Evolutionary conservation across 768 basidiomycete species (phyloP).

Genomic region (Russula sp.): DNA sequence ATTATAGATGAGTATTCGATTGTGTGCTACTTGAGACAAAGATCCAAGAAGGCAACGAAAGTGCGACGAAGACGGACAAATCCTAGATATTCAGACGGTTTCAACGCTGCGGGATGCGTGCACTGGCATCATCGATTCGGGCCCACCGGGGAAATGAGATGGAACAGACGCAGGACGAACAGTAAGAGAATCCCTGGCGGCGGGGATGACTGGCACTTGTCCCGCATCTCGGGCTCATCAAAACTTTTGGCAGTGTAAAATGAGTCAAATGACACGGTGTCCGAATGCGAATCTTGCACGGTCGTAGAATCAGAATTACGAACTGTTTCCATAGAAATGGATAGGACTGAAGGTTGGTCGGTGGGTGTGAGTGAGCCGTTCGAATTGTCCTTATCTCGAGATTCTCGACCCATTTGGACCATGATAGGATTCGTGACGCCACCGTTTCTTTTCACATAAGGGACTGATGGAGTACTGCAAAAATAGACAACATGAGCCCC

Average conservation of each 20-base stretch:
- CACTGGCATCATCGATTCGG: background rate
- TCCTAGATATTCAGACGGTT: background rate
- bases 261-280: slow-evolving; percentile 4
- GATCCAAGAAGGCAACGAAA: background rate
- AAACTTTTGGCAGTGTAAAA: slow-evolving; percentile 10
- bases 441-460: background rate
- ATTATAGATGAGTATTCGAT: too few species aligned
- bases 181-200: background rate
- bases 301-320: slow-evolving; percentile 2
- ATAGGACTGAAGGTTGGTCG: background rate
- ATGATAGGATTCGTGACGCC: slow-evolving; percentile 8
- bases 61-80: background rate
- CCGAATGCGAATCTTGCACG: slow-evolving; percentile 1
- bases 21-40: too few species aligned
- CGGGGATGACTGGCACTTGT: background rate
- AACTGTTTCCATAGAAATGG: slow-evolving; percentile 5
- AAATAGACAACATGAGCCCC: background rate
- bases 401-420: background rate
- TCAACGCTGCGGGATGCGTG: background rate
- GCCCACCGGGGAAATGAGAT: slow-evolving; percentile 32
- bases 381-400: background rate
- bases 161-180: background rate
- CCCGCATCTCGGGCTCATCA: background rate
- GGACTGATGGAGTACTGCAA: slow-evolving; percentile 3
- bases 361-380: background rate